Evolutionary conservation across 75 land plant genomes (phyloP), one percentile per base, ranked within the genome.

Genomic region (Larix kaempferi): DNA sequence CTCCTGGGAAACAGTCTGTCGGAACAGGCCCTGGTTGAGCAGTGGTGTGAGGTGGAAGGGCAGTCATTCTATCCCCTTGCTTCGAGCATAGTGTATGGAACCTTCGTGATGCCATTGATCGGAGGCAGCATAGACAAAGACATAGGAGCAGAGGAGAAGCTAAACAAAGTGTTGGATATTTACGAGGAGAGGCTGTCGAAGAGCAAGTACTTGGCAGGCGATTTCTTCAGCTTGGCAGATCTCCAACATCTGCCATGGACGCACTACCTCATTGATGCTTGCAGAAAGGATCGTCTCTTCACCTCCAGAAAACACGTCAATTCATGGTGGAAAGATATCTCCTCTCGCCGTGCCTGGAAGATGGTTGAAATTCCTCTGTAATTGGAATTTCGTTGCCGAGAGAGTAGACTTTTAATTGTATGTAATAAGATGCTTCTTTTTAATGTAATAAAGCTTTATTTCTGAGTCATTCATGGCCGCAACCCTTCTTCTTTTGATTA

Each of bases 141-240:
- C 1, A 35, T 69, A 3, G 80, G 88, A 25, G 81, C 78, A 29
- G 3, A 59, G 21, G 85, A 63, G 78, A 89, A 85, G 87, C 77
- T 89, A 10, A 79, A 54, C 5, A 85, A 88, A 71, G 91, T 89
- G 25, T 79, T 89, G 37, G 92, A 89, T 55, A 76, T 89, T 15
- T 89, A 89, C 58, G 91, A 89, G 74, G 83, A 62, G 5, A 63
- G 58, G 59, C 76, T 90, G 55, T 57, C 81, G 44, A 76, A 79
- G 66, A 76, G 52, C 19, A 77, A 90, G 75, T 90, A 85, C 76
- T 57, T 90, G 55, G 92, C 90, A 1, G 88, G 92, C 0, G 80
- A 85, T 23, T 85, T 81, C 57, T 85, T 64, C 74, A 83, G 80
- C 74, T 57, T 90, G 83, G 90, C 90, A 0, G 92, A 89, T 59